A percentile compares a stretch with the other conserved stretches of the same genome.
Evolutionary conservation across 208 protist genomes (phyloP).

Genomic region (Trichomonas gallinae): DNA sequence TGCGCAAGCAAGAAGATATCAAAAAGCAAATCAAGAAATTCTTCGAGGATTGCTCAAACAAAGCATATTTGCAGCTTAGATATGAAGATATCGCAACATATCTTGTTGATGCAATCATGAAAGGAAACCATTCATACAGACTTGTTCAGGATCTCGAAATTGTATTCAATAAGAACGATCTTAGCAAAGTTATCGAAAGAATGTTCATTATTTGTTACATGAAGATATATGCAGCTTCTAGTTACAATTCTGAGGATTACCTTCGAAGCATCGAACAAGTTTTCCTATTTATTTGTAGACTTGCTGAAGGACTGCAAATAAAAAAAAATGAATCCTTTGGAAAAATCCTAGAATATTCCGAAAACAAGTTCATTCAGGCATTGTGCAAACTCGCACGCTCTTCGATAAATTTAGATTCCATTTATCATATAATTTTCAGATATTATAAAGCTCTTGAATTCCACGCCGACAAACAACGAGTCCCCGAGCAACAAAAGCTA

Average conservation of each 20-base stretch:
- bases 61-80: no score
- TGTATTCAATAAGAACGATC: not conserved
- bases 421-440: not conserved
- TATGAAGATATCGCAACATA: not conserved
- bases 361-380: not conserved
- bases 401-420: not conserved
- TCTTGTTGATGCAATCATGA: not conserved
- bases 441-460: not conserved
- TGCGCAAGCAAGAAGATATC: not conserved
- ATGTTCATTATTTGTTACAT: not conserved
- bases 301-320: not conserved
- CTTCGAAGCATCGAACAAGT: not conserved
- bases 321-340: not conserved
- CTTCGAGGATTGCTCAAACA: no score
- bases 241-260: not conserved
- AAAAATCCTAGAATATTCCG: not conserved
- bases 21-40: no score
- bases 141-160: not conserved
- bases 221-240: not conserved
- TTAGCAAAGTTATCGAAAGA: not conserved
- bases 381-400: not conserved
- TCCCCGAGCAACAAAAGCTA: not conserved
- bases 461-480: not conserved
- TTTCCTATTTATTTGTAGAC: not conserved
- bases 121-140: not conserved